Base-by-base conservation (phyloP, 257 asterid species). In the Dorcoceras hygrometricum region DNA sequence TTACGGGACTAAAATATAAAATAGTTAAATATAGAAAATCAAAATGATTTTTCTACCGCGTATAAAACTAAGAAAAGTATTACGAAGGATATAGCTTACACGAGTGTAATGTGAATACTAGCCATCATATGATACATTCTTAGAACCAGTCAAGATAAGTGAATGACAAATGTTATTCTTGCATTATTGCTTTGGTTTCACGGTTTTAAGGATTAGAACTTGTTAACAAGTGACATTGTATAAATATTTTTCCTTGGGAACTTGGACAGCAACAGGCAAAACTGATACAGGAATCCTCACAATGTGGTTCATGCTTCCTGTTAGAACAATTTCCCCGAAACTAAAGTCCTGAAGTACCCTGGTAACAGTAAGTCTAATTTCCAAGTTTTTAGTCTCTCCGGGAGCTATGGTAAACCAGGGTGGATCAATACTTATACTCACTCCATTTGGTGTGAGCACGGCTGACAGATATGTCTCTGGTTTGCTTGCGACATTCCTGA, bases 301-400 rank as follows among this genome's bases (percentile, higher is more conserved):
- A 63, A 93, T 80, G 71, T 90, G 97, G 75, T 88, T 74, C 68
- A 83, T 72, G 64, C 87, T 80, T 57, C 96, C 97, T 0, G 87
- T 84, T 16, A 90, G 76, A 54, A 87, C 80, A 68, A 89, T 73
- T 73, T 87, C 94, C 16, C 98, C 97, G 24, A 92, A 92, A 76
- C 90, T 82, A 70, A 78, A 92, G 80, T 88, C 91, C 20, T 83
- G 77, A 3, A 71, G 86, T 46, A 69, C 84, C 69, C 76, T 76
- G 4, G 73, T 78, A 9, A 82, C 97, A 31, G 50, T 71, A 59
- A 88, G 81, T 61, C 55, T 78, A 50, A 93, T 83, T 26, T 69
- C 87, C 80, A 89, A 56, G 64, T 72, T 80, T 73, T 83, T 94
- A 0, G 72, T 77, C 65, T 78, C 87, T 63, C 76, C 82, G 3